Conservation (phyloP, 345 rosid genomes). For the Heritiera fomes region DNA sequence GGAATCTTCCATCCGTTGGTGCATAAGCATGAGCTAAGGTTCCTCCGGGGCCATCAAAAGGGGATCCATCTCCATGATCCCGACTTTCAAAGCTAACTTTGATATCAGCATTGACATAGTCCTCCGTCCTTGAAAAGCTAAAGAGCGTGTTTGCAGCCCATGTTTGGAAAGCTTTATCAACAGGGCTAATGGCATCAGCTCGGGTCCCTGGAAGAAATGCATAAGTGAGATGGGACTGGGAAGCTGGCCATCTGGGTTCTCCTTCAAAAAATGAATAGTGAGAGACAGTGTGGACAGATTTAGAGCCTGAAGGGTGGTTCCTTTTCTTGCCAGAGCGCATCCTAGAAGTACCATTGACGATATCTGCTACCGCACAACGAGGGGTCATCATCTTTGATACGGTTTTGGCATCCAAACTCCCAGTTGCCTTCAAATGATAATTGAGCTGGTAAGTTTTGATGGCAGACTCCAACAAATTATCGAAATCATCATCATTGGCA, state of each 20-base stretch:
- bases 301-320: not conserved
- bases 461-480: conserved; percentile 21
- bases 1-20: conserved; percentile 21
- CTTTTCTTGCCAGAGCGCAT: not conserved
- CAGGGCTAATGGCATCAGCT: conserved; percentile 9
- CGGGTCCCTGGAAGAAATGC: conserved; percentile 29
- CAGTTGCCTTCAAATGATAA: conserved; percentile 20
- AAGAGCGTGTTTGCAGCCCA: conserved; percentile 37
- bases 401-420: conserved; percentile 7
- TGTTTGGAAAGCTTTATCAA: conserved; percentile 28
- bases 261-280: conserved; percentile 7
- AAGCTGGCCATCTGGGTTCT: conserved; percentile 37
- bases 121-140: conserved; percentile 1
- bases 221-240: conserved; percentile 34
- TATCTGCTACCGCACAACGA: conserved; percentile 10
- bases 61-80: not conserved
- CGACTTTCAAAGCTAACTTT: conserved; percentile 3
- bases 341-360: conserved; percentile 20
- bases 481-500: conserved; percentile 13
- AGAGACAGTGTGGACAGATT: not conserved
- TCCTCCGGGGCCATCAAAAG: conserved; percentile 20
- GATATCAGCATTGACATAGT: not conserved
- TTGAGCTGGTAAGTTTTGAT: conserved; percentile 25
- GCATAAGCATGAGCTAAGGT: conserved; percentile 21
- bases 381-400: conserved; percentile 14